Percentiles rank a stretch among this genome's conserved stretches.
Evolutionary conservation across 2,329 filamentous ascomycete genomes (phyloP).

Genomic region (Fusarium begoniae): DNA sequence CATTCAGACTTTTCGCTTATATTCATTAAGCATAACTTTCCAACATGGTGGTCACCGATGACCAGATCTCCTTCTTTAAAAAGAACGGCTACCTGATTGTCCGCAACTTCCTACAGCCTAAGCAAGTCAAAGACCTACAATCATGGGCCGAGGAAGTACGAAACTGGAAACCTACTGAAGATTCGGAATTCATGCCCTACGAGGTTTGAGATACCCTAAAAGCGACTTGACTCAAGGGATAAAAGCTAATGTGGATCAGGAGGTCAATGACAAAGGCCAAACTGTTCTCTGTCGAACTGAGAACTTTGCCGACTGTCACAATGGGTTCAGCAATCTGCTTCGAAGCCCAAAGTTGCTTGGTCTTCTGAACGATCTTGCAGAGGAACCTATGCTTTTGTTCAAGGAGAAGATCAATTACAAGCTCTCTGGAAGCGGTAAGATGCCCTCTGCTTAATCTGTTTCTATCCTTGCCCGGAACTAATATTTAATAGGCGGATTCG

Average conservation of each 20-base stretch:
- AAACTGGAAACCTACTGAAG: not conserved
- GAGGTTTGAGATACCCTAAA: not conserved
- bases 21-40: not conserved
- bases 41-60: not conserved
- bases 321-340: not conserved
- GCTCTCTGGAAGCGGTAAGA: not conserved
- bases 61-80: not conserved
- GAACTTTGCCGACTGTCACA: not conserved
- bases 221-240: no score
- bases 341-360: not conserved
- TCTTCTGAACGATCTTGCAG: not conserved
- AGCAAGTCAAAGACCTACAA: not conserved
- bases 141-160: not conserved
- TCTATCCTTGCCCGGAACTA: not conserved
- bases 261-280: not conserved
- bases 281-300: not conserved
- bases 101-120: not conserved
- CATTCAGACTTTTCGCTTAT: rapidly evolving
- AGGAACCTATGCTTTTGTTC: not conserved
- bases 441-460: no score
- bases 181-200: not conserved
- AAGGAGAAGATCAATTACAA: slow-evolving; percentile 1
- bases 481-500: not conserved
- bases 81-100: not conserved
- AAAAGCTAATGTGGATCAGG: no score